These are phyloP conservation scores for Botrytis squamosa DNA, from an alignment of 2,329 filamentous ascomycete species.

Conservation along the genomic window DNA sequence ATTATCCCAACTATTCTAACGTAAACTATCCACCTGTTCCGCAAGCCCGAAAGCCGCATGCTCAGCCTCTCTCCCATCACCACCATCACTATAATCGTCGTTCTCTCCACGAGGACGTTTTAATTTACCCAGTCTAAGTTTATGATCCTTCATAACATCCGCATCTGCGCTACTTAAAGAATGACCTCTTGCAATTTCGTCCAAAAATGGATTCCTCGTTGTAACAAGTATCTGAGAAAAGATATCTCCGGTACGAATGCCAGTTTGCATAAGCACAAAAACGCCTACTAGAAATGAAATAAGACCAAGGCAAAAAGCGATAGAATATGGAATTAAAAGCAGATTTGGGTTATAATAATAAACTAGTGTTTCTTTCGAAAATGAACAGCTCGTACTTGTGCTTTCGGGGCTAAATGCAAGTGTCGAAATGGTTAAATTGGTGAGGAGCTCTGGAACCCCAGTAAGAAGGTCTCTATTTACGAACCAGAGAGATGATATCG, in stretches of 20 bases:
- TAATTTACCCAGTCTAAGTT: not conserved
- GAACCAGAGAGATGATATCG: not conserved
- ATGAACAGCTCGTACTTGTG: not conserved
- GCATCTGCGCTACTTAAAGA: not conserved
- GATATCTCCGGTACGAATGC: not conserved
- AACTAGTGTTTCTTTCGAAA: not conserved
- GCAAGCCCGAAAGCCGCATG: not conserved
- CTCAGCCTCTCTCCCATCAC: not conserved
- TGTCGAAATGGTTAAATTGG: not conserved
- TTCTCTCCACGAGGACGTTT: not conserved
- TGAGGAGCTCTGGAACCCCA: conserved; percentile 1
- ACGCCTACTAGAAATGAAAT: not conserved
- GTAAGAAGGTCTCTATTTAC: not conserved
- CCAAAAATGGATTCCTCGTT: not conserved
- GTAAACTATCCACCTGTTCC: not conserved
- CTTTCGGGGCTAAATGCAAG: not conserved
- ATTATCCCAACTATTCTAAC: not conserved
- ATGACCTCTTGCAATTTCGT: not conserved
- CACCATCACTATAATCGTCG: not conserved
- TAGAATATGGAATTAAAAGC: not conserved
- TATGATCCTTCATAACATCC: not conserved
- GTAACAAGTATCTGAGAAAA: conserved; percentile 6
- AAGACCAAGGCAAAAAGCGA: not conserved
- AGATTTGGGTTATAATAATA: not conserved
- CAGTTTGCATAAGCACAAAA: not conserved